Percentiles rank a stretch among this genome's conserved stretches.
Evolutionary conservation across 1,284 basidiomycete species (phyloP).

Genomic region (Lignosus rhinocerotis): DNA sequence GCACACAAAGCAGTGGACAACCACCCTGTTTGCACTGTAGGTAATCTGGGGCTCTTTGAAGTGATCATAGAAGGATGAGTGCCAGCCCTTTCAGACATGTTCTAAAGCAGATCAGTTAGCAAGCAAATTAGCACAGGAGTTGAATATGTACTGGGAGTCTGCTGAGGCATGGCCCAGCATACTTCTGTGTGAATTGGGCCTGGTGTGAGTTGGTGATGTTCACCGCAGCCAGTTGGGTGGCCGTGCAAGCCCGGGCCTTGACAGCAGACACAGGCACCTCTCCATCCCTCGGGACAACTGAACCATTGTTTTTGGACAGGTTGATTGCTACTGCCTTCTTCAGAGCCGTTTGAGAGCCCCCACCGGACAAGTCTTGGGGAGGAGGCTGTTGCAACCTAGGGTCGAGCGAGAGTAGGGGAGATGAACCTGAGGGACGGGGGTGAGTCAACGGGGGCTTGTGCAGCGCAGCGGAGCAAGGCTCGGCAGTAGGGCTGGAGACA

Average conservation of each 20-base stretch:
- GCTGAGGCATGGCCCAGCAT: background rate
- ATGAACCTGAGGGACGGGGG: too few species aligned
- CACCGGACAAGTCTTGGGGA: background rate
- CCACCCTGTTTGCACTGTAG: background rate
- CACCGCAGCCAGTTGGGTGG: background rate
- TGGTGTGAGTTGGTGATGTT: background rate
- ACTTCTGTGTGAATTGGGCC: background rate
- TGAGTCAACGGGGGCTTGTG: too few species aligned
- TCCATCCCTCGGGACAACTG: background rate
- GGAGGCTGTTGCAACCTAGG: too few species aligned
- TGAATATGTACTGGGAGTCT: background rate
- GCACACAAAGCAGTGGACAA: background rate
- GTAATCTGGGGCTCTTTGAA: background rate
- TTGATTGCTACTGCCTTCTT: background rate
- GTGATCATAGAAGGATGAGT: background rate
- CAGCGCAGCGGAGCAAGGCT: too few species aligned
- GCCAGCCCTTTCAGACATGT: background rate
- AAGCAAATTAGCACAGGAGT: background rate
- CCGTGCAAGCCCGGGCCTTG: background rate
- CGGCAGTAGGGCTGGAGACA: too few species aligned
- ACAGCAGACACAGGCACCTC: background rate
- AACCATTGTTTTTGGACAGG: background rate
- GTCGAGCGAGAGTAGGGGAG: too few species aligned
- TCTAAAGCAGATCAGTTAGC: background rate
- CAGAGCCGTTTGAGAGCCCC: too few species aligned